Percentiles rank a stretch among this genome's conserved stretches.
phyloP scores from a whole-genome alignment of 2,329 filamentous ascomycete genomes.

The Epichloe amarillans region DNA sequence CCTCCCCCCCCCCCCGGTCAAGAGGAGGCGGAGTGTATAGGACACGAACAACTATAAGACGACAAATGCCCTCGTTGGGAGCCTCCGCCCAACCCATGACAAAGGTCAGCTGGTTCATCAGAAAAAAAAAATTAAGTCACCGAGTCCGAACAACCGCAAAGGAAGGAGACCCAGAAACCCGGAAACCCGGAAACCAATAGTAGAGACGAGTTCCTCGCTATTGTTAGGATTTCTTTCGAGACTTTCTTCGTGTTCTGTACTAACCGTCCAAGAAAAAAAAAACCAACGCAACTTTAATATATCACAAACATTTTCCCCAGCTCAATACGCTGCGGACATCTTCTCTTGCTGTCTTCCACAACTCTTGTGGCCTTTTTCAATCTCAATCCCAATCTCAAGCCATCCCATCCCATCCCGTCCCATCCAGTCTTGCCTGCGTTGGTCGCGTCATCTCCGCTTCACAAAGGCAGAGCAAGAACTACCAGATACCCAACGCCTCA shows the following conservation, averaged over 20 bases:
- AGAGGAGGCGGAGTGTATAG: too few relatives aligned
- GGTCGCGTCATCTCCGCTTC: background rate
- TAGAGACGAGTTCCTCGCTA: constrained; percentile 1
- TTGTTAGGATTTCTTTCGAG: background rate
- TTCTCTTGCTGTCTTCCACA: background rate
- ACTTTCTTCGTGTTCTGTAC: background rate
- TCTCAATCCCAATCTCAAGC: background rate
- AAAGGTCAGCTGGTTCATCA: constrained; percentile 2
- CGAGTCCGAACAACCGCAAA: background rate
- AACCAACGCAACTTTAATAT: constrained; percentile 1
- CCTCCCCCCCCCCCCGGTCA: too few relatives aligned
- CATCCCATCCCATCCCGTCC: background rate
- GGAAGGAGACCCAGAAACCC: background rate
- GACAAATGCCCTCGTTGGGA: background rate
- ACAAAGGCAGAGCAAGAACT: background rate
- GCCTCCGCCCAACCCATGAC: background rate
- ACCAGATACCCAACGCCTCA: background rate
- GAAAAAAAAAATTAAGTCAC: background rate
- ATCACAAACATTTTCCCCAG: constrained; percentile 3
- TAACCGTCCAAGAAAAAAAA: background rate
- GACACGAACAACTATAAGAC: background rate
- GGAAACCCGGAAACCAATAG: background rate
- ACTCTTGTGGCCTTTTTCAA: background rate
- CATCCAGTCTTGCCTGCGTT: background rate
- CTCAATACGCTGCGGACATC: constrained; percentile 2